phyloP scores from a whole-genome alignment of 163 green algal species.

The Chloroidium sp. region DNA sequence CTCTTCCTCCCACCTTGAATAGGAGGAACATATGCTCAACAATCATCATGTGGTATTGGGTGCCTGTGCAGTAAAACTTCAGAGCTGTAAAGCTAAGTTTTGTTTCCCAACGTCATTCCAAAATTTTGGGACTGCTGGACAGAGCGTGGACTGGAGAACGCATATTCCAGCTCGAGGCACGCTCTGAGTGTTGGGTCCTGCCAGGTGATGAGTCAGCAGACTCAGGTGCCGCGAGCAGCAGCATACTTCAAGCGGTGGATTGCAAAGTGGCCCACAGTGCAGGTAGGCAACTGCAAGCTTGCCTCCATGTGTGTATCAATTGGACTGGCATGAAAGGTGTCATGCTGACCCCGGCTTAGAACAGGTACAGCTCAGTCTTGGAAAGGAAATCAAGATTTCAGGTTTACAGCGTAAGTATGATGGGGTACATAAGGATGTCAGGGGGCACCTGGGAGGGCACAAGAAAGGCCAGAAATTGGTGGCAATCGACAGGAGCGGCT shows the following conservation, averaged over 20 bases:
- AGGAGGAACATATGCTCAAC: background rate
- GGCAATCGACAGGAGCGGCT: no score
- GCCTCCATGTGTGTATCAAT: background rate
- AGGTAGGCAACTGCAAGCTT: constrained; percentile 4
- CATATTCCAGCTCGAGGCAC: background rate
- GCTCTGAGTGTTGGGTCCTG: constrained; percentile 65
- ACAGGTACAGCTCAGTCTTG: background rate
- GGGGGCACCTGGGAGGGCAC: no score
- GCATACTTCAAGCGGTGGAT: constrained; percentile 86
- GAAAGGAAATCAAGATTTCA: no score
- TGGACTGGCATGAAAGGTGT: background rate
- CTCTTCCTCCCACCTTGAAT: background rate
- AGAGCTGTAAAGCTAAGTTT: background rate
- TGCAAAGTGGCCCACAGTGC: constrained; percentile 74
- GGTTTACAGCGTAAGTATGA: no score
- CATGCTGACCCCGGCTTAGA: background rate
- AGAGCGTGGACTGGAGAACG: background rate
- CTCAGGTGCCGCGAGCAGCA: constrained; percentile 73
- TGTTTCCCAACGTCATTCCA: background rate
- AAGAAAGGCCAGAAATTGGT: no score
- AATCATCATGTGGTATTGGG: background rate
- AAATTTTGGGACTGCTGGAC: background rate
- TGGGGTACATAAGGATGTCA: no score
- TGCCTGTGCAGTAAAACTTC: no score
- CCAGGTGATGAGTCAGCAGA: constrained; percentile 95